phyloP scores from a whole-genome alignment of 169 alveolate species.

The Plasmodium blacklocki region DNA sequence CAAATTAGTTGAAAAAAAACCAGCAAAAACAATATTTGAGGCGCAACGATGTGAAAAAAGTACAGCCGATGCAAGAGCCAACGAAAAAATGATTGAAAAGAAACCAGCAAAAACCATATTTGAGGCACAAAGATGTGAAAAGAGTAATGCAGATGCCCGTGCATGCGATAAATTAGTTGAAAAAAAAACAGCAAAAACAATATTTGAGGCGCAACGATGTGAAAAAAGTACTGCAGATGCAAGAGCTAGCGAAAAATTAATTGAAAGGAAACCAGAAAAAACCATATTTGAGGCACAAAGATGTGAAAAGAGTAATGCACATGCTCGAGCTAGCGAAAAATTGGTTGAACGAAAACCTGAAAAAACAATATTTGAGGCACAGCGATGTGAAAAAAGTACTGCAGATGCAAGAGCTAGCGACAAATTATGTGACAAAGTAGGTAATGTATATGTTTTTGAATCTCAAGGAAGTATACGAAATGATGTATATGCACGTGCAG shows the following conservation, averaged over 20 bases:
- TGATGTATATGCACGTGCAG: constrained; percentile 47
- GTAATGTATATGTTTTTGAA: constrained; percentile 9
- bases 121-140: constrained; percentile 39
- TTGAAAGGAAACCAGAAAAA: constrained; percentile 23
- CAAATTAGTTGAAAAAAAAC: constrained; percentile 14
- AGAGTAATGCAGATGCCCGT: constrained; percentile 37
- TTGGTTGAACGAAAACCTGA: constrained; percentile 3
- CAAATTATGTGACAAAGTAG: neutral
- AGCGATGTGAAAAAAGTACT: constrained; percentile 14
- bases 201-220: constrained; percentile 45
- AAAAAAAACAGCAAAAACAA: neutral
- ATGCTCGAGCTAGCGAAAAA: neutral
- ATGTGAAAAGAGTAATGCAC: constrained; percentile 30
- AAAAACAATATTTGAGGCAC: constrained; percentile 44
- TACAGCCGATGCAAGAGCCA: constrained; percentile 49
- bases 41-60: constrained; percentile 18
- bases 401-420: constrained; percentile 33
- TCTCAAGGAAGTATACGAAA: constrained; percentile 14
- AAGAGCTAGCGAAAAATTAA: constrained; percentile 42
- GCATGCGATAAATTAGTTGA: constrained; percentile 45
- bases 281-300: constrained; percentile 34
- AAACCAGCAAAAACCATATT: constrained; percentile 15
- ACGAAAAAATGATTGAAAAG: constrained; percentile 31
- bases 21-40: constrained; percentile 20
- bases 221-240: constrained; percentile 30